Percentiles rank a stretch among this genome's conserved stretches.
These are phyloP conservation scores for Cyclocybe aegerita DNA, from an alignment of 768 basidiomycete genomes.

Conservation along the genomic window DNA sequence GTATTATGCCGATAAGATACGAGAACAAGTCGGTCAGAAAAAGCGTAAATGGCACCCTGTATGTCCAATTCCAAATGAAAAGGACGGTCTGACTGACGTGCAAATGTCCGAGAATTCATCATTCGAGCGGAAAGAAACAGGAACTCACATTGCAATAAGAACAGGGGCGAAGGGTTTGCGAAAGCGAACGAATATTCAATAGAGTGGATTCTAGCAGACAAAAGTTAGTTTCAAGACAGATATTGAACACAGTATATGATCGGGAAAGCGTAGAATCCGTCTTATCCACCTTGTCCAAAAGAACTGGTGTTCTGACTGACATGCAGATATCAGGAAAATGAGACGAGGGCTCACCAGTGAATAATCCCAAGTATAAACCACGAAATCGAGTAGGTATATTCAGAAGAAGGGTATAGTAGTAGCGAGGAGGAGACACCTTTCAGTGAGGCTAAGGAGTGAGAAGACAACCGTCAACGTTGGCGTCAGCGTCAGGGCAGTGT, in stretches of 20 bases:
- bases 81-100: slow-evolving; percentile 58
- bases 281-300: slow-evolving; percentile 28
- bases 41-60: slow-evolving; percentile 41
- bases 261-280: slow-evolving; percentile 47
- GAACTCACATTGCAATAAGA: too few species aligned
- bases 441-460: too few species aligned
- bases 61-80: slow-evolving; percentile 21
- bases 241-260: slow-evolving; percentile 13
- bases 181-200: not conserved
- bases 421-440: too few species aligned
- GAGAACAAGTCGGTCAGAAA: slow-evolving; percentile 24
- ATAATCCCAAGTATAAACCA: too few species aligned
- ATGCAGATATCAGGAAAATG: slow-evolving; percentile 48
- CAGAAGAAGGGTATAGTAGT: too few species aligned
- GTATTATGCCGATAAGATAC: too few species aligned
- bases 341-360: too few species aligned
- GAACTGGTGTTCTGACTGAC: slow-evolving; percentile 51
- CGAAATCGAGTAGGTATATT: too few species aligned
- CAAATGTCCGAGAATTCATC: slow-evolving; percentile 48
- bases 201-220: not conserved
- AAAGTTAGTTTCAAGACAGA: not conserved
- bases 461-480: too few species aligned
- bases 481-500: too few species aligned
- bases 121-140: slow-evolving; percentile 21
- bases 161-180: too few species aligned